phyloP scores from a whole-genome alignment of 2,329 filamentous ascomycete genomes.

The Pezicula rhizophila region DNA sequence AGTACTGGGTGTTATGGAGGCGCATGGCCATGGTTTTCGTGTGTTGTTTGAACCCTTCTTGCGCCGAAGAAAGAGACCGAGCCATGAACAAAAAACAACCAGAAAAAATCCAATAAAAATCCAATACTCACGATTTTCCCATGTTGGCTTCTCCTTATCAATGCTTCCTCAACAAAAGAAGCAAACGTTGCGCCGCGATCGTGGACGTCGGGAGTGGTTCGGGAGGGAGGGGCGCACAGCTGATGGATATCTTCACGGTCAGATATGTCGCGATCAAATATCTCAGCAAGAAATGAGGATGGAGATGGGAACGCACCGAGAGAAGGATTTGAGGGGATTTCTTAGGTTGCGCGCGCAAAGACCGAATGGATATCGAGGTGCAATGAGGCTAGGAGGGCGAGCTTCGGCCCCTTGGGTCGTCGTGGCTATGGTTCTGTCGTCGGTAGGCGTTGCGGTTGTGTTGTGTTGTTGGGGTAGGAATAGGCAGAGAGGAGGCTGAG shows the following conservation, averaged over 20 bases:
- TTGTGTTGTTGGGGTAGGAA: background rate
- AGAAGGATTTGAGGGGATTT: background rate
- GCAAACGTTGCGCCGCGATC: background rate
- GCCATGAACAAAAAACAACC: conserved; percentile 1
- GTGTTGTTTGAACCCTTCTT: background rate
- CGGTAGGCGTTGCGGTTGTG: background rate
- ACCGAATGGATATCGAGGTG: background rate
- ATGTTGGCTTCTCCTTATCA: conserved; percentile 26
- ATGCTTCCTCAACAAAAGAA: conserved; percentile 10
- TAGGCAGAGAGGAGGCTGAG: background rate
- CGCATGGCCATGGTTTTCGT: too few species aligned
- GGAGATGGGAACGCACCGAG: background rate
- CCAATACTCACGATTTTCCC: conserved; percentile 48
- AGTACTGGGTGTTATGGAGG: too few species aligned
- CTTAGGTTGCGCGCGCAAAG: background rate
- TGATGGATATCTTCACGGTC: background rate
- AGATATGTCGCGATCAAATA: background rate
- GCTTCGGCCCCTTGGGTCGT: background rate
- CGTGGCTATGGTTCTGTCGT: background rate
- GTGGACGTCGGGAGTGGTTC: background rate
- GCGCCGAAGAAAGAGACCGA: conserved; percentile 1
- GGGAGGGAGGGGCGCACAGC: background rate
- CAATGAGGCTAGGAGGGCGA: background rate
- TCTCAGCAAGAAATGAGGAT: background rate
- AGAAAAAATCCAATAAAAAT: conserved; percentile 3